Conservation (phyloP, 768 basidiomycete genomes). For the Naganishia friedmannii region DNA sequence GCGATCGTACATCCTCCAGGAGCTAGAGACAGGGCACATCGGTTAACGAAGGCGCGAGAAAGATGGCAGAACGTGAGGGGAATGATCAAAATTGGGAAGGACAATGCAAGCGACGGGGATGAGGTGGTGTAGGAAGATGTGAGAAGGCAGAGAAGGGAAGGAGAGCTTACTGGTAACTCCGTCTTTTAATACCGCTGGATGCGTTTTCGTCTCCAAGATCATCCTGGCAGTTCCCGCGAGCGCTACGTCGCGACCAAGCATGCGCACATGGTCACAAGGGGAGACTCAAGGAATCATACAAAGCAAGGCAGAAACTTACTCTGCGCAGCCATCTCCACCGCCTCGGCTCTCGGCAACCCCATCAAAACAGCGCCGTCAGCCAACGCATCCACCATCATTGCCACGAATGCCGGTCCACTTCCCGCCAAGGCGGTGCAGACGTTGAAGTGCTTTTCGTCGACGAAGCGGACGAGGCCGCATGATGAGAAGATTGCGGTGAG, state of each 20-base stretch:
- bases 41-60: background rate
- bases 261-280: no score
- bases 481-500: constrained; percentile 94
- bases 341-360: constrained; percentile 91
- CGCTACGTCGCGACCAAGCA: constrained; percentile 57
- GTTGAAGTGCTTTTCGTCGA: constrained; percentile 98
- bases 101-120: background rate
- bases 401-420: constrained; percentile 94
- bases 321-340: constrained; percentile 90
- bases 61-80: constrained; percentile 13
- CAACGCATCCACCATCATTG: constrained; percentile 96
- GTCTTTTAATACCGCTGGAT: constrained; percentile 96
- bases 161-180: constrained; percentile 79
- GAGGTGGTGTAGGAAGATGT: background rate
- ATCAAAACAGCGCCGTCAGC: constrained; percentile 99
- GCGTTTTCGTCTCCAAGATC: constrained; percentile 80
- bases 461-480: constrained; percentile 89
- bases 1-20: constrained; percentile 98
- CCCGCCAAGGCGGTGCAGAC: constrained; percentile 95
- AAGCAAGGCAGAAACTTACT: constrained; percentile 58
- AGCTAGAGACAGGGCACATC: constrained; percentile 57
- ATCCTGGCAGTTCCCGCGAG: constrained; percentile 95
- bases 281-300: no score
- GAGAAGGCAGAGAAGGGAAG: background rate
- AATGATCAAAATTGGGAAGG: background rate